These are phyloP conservation scores for Micractinium conductrix DNA, from an alignment of 139 green algal species.

Conservation along the genomic window DNA sequence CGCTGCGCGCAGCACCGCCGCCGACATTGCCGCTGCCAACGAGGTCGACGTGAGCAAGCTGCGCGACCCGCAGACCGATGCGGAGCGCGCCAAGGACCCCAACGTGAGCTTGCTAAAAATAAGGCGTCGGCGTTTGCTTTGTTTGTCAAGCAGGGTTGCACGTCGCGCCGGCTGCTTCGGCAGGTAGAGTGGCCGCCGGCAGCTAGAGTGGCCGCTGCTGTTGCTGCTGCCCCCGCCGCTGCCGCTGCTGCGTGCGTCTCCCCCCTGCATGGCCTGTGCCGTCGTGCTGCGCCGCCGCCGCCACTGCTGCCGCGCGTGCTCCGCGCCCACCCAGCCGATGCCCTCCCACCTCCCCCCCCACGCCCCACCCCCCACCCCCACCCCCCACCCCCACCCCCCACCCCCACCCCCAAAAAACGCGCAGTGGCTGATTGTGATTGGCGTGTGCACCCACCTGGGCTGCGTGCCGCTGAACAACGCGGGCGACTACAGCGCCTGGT, in stretches of 20 bases:
- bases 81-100: slow-evolving; percentile 79
- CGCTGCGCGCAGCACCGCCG: slow-evolving; percentile 63
- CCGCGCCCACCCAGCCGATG: neutral
- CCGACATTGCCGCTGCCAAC: slow-evolving; percentile 85
- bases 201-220: no score
- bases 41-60: slow-evolving; percentile 80
- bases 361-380: neutral
- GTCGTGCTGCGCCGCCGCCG: neutral
- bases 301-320: no score
- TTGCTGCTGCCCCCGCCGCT: neutral
- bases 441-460: slow-evolving; percentile 99
- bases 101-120: slow-evolving; percentile 70
- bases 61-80: slow-evolving; percentile 91
- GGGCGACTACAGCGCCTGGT: slow-evolving; percentile 96
- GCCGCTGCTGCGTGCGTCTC: neutral
- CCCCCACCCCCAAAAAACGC: neutral
- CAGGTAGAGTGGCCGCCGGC: no score
- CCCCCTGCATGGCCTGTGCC: neutral
- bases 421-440: slow-evolving; percentile 98
- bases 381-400: no score
- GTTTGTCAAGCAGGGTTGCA: no score
- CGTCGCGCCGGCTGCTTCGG: no score
- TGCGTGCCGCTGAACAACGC: slow-evolving; percentile 98
- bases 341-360: no score
- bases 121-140: no score